Evolutionary conservation across 2,329 filamentous ascomycete genomes (phyloP), one percentile per base, ranked within the genome.

Genomic region (Diaporthe sp.): DNA sequence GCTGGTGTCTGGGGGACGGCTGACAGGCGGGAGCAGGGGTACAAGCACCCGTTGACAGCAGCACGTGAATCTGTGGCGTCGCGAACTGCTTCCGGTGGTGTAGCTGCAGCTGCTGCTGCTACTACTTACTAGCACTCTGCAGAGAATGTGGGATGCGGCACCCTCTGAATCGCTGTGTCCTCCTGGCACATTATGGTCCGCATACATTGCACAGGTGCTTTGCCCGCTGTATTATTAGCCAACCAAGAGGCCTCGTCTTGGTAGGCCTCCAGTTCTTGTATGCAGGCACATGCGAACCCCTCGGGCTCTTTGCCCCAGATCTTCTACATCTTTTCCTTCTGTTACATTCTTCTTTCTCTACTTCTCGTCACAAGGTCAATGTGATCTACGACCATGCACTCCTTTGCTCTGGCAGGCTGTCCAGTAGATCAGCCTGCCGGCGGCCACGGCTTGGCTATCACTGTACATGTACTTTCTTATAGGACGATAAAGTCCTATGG

Each of bases 1-100:
- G 8, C 22, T 52, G 45, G 33, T 19, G 22, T 67, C 64, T 22
- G 45, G 64, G 61, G 64, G 50, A 68, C 64, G 64, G 30, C 64
- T 68, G 64, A 68, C 64, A 38, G 45, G 10, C 30, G 22, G 64
- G 64, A 38, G 30, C 61, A 67, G 45, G 61, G 45, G 19, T 35
- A 33, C 13, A 4, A 40, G 30, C 45, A 38, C 30, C 42, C 30
- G 30, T 50, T 67, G 45, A 50, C 64, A 52, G 64, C 58, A 64
- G 58, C 60, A 64, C 60, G 60, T 64, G 60, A 64, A 47, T 40
- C 33, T 25, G 47, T 68, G 64, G 47, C 64, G 47, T 68, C 50
- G 47, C 8, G 64, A 68, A 68, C 45, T 50, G 47, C 22, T 54
- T 6, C 54, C 35, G 35, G 35, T n/a, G 28, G 8, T 33, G 30